phyloP scores from a whole-genome alignment of 352 stramenopile species.

The Phytopythium aichiense region DNA sequence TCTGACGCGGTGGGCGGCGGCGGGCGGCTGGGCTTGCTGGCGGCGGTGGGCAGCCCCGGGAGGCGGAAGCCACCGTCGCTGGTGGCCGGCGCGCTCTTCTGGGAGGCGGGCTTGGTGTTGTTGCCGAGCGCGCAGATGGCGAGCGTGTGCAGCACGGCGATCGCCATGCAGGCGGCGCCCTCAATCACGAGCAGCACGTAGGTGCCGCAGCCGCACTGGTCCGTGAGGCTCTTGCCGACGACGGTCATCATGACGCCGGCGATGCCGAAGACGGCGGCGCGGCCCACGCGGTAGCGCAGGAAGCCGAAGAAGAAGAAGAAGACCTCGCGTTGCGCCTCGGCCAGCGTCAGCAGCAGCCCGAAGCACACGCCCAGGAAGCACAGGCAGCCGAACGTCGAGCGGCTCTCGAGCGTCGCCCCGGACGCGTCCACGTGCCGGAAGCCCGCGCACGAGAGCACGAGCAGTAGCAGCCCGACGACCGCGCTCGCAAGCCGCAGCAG shows the following conservation, averaged over 20 bases:
- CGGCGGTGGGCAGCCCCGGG: not conserved
- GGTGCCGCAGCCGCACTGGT: constrained; percentile 44
- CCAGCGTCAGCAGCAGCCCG: constrained; percentile 50
- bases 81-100: not conserved
- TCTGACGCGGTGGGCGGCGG: not conserved
- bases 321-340: constrained; percentile 48
- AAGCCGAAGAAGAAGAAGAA: constrained; percentile 86
- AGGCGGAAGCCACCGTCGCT: not conserved
- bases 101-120: constrained; percentile 21
- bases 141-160: constrained; percentile 35
- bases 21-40: not conserved
- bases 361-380: constrained; percentile 72
- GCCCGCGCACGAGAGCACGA: constrained; percentile 40
- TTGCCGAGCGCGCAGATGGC: constrained; percentile 50
- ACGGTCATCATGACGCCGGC: constrained; percentile 60
- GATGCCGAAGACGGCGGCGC: constrained; percentile 45
- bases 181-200: constrained; percentile 53
- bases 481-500: constrained; percentile 37
- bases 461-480: constrained; percentile 26
- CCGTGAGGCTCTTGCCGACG: constrained; percentile 50
- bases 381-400: constrained; percentile 64
- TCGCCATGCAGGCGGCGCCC: constrained; percentile 43
- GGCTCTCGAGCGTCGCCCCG: constrained; percentile 29
- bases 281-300: constrained; percentile 67
- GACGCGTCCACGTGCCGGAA: constrained; percentile 44